These are phyloP conservation scores for Penicillium sp. DNA, from an alignment of 2,329 filamentous ascomycete species.

Conservation along the genomic window DNA sequence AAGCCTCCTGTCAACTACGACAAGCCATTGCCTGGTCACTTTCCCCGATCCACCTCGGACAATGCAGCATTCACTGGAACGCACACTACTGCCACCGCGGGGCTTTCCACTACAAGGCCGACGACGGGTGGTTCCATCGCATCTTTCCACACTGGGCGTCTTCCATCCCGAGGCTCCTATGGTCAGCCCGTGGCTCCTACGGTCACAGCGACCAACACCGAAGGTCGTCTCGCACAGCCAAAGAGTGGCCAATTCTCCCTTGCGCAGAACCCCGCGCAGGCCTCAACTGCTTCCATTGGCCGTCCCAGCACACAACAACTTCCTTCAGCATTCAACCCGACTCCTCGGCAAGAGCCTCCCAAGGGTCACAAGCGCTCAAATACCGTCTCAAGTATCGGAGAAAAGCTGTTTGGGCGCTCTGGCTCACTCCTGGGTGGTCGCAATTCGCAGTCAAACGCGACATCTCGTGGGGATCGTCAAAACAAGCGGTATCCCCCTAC, in stretches of 20 bases:
- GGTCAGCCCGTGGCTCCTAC: slow-evolving; percentile 86
- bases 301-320: slow-evolving; percentile 65
- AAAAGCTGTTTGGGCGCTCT: slow-evolving; percentile 82
- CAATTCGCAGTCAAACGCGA: slow-evolving; percentile 38
- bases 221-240: slow-evolving; percentile 88
- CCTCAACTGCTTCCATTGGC: slow-evolving; percentile 61
- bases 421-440: slow-evolving; percentile 78
- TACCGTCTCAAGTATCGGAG: slow-evolving; percentile 80
- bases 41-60: slow-evolving; percentile 63
- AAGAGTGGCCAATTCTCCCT: slow-evolving; percentile 72
- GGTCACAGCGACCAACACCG: slow-evolving; percentile 84
- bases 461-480: slow-evolving; percentile 51
- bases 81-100: slow-evolving; percentile 47
- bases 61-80: slow-evolving; percentile 60
- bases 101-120: slow-evolving; percentile 64
- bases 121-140: slow-evolving; percentile 82
- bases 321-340: slow-evolving; percentile 63
- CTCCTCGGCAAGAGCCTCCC: slow-evolving; percentile 57
- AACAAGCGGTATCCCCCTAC: slow-evolving; percentile 83
- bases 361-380: slow-evolving; percentile 70
- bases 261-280: slow-evolving; percentile 60
- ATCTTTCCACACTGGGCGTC: slow-evolving; percentile 63
- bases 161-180: slow-evolving; percentile 81
- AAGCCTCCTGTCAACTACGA: slow-evolving; percentile 31
- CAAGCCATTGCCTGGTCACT: slow-evolving; percentile 56